Evolutionary conservation across 805 yeast species (phyloP), one percentile per base, ranked within the genome.

Genomic region (Candida coleopterorum): DNA sequence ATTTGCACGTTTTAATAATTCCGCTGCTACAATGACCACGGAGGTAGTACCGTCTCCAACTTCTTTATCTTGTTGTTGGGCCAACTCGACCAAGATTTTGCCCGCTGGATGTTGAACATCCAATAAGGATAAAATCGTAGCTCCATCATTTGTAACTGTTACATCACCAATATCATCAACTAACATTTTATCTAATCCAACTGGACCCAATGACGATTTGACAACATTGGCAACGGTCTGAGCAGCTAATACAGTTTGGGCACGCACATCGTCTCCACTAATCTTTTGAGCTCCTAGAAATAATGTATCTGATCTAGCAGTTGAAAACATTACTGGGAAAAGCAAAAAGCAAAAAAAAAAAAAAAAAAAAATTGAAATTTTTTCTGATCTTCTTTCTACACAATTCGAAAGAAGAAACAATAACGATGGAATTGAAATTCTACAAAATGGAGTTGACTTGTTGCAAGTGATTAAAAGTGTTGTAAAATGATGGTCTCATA

Each of bases 51-150:
- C 97, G 56, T 89, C 97, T 43, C 97, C 98, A 37, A 93, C 96
- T 64, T 93, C 99, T 53, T 96, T 78, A 61, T 93, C 99, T 68
- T 93, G 99, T 62, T 93, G 97, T 61, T 93, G 96, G 2, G 98
- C 98, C 55, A 93, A 74, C 56, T 93, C 97, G 34, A 93, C 98
- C 40, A 93, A 70, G 50, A 93, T 93, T 66, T 88, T 90, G 12
- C 97, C 98, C 1, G 98, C 98, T 24, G 99, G 99, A 60, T 93
- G 98, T 64, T 93, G 96, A 35, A 93, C 97, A 57, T 93, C 98
- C 46, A 93, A 70, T 36, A 94, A 64, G 8, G 87, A 75, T 45
- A 93, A 70, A 52, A 93, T 93, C 4, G 98, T 93, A 41, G 99
- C 98, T 47, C 99, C 99, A 62, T 93, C 99, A 63, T 93, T 93